These are phyloP conservation scores for Vitis hybrid DNA, from an alignment of 177 flowering plant genomes.

Conservation along the genomic window DNA sequence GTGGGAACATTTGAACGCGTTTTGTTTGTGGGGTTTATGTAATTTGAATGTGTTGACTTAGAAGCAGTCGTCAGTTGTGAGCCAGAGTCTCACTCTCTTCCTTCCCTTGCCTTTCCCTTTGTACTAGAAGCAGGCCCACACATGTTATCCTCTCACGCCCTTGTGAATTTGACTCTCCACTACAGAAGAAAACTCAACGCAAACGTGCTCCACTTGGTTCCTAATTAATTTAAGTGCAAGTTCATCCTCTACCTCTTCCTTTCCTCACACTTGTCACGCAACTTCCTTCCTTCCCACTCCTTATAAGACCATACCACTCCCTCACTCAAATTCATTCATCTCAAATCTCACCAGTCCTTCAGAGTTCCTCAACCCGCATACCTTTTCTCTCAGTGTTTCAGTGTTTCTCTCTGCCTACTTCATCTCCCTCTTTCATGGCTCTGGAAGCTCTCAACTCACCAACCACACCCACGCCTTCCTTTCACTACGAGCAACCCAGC, in stretches of 20 bases:
- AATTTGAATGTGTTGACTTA: no score
- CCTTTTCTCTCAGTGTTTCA: not conserved
- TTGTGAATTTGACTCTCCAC: no score
- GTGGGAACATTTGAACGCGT: no score
- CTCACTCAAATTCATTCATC: slow-evolving; percentile 22
- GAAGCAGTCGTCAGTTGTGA: no score
- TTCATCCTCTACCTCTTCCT: not conserved
- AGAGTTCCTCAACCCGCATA: slow-evolving; percentile 1
- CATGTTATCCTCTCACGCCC: no score
- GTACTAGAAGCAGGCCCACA: no score
- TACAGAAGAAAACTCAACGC: not conserved
- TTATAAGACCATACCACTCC: slow-evolving; percentile 5
- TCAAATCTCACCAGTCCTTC: slow-evolving; percentile 12
- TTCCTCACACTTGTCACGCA: slow-evolving; percentile 50
- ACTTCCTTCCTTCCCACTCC: slow-evolving; percentile 34
- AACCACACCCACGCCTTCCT: slow-evolving; percentile 13
- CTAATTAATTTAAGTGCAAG: not conserved
- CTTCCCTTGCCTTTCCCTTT: no score
- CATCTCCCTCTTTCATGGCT: slow-evolving; percentile 33
- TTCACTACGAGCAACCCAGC: slow-evolving; percentile 7
- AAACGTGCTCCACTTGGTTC: not conserved
- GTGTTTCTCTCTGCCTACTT: slow-evolving; percentile 1
- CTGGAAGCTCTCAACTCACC: slow-evolving; percentile 53
- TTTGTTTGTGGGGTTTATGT: no score
- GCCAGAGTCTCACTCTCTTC: no score